phyloP scores from a whole-genome alignment of 164 flowering plant species.

The Saururus chinensis region DNA sequence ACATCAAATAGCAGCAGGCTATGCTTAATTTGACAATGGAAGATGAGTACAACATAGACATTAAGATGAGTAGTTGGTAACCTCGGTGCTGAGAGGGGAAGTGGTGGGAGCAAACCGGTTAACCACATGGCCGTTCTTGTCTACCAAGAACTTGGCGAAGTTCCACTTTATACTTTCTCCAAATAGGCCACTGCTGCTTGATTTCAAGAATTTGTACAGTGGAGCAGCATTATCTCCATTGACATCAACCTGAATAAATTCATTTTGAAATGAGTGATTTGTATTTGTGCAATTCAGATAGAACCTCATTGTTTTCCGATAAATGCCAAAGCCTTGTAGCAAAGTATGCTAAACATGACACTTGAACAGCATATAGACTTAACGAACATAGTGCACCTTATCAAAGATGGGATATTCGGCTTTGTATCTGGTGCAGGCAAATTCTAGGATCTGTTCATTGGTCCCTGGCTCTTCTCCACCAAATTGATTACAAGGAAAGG shows the following conservation, averaged over 20 bases:
- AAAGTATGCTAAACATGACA: neutral
- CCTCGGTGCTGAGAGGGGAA: conserved; percentile 79
- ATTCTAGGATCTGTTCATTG: conserved; percentile 53
- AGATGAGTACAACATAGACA: neutral
- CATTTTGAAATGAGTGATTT: neutral
- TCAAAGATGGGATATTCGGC: conserved; percentile 82
- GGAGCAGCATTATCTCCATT: conserved; percentile 57
- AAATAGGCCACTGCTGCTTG: conserved; percentile 41
- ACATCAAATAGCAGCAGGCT: neutral
- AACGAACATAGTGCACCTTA: conserved; percentile 39
- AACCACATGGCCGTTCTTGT: conserved; percentile 56
- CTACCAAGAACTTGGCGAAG: conserved; percentile 20
- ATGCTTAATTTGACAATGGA: too few relatives aligned
- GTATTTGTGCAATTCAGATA: too few relatives aligned
- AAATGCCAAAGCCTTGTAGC: neutral
- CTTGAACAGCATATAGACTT: neutral
- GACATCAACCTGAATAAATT: conserved; percentile 37
- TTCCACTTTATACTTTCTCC: conserved; percentile 54
- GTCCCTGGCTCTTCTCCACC: conserved; percentile 74
- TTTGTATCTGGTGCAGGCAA: conserved; percentile 75
- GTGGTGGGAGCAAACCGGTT: conserved; percentile 83
- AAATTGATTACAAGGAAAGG: conserved; percentile 92
- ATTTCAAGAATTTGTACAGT: conserved; percentile 55
- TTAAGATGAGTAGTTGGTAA: conserved; percentile 7
- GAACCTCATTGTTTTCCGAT: too few relatives aligned